Evolutionary conservation across 495 filamentous ascomycete species (phyloP).

Genomic region (Hypoxylon perforatum): DNA sequence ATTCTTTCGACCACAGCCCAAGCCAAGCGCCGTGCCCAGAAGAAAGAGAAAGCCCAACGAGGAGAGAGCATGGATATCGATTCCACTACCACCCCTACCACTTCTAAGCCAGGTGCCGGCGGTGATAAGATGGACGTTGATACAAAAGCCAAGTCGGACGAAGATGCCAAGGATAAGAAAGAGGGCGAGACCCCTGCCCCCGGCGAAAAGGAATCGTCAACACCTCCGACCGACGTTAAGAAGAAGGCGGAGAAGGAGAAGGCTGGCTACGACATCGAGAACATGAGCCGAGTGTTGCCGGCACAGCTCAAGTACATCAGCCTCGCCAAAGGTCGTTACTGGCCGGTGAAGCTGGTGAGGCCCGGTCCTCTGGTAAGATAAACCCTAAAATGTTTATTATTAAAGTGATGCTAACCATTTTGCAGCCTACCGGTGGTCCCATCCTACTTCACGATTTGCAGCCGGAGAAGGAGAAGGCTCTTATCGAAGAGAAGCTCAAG

Average conservation of each 20-base stretch:
- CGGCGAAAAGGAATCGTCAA: slow-evolving; percentile 68
- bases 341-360: slow-evolving; percentile 93
- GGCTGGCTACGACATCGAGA: slow-evolving; percentile 93
- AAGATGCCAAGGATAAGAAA: slow-evolving; percentile 71
- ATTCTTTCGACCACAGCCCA: slow-evolving; percentile 97
- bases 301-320: slow-evolving; percentile 94
- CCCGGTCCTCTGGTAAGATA: slow-evolving; percentile 27
- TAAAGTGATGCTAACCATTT: slow-evolving; percentile 55
- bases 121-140: slow-evolving; percentile 94
- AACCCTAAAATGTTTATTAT: not conserved
- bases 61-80: slow-evolving; percentile 92
- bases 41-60: slow-evolving; percentile 75
- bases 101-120: slow-evolving; percentile 62
- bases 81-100: slow-evolving; percentile 79
- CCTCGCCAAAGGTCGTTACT: slow-evolving; percentile 87
- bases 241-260: slow-evolving; percentile 97
- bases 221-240: slow-evolving; percentile 63
- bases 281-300: slow-evolving; percentile 95
- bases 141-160: slow-evolving; percentile 69
- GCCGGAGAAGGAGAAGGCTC: slow-evolving; percentile 78
- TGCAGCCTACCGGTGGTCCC: slow-evolving; percentile 90
- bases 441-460: slow-evolving; percentile 89
- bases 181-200: slow-evolving; percentile 53
- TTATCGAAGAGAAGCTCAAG: slow-evolving; percentile 88
- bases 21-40: slow-evolving; percentile 90